Base-by-base conservation (phyloP, 2,329 filamentous ascomycete species). In the Arthrobotrys iridis region DNA sequence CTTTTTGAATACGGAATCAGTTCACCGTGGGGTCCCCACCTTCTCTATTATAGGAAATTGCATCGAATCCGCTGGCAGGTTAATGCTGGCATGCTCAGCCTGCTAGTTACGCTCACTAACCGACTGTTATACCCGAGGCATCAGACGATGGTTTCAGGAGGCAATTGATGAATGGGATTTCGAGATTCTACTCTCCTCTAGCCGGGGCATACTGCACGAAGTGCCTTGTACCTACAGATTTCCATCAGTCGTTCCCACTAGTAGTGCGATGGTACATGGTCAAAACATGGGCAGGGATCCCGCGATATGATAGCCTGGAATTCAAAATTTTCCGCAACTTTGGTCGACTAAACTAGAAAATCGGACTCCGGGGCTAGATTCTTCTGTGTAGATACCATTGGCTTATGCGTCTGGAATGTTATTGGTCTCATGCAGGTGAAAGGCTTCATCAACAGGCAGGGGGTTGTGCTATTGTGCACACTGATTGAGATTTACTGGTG, bases 151-250 rank as follows among this genome's bases (percentile, higher is more conserved):
- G n/a, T n/a, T n/a, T n/a, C n/a, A n/a, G n/a, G n/a, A n/a, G n/a
- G n/a, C 13, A 30, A 20, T 52, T 10, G 46, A 18, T 46, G 30
- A 37, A 22, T 33, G 6, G 46, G 46, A 48, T 48, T 28, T 33
- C 28, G 10, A n/a, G 15, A 11, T 52, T 22, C 26, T 8, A 50
- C 30, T 11, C 43, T 6, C 30, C 11, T 33, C 30, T 33, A 28
- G 13, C 11, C 2, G 5, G 37, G 15, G 41, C 8, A 20, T 18
- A 10, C 33, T 52, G 46, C 46, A 52, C 26, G 22, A 35, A 28
- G 33, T 52, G 46, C 45, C 22, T 15, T 48, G 45, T 48, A 48
- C 45, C 45, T 48, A 48, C 45, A 48, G 24, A n/a, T 30, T 48
- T 30, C n/a, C n/a, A n/a, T n/a, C 11, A 4, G 18, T 48, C 24